Evolutionary conservation across 2,329 filamentous ascomycete genomes (phyloP).

Genomic region (Sporothrix globosa): DNA sequence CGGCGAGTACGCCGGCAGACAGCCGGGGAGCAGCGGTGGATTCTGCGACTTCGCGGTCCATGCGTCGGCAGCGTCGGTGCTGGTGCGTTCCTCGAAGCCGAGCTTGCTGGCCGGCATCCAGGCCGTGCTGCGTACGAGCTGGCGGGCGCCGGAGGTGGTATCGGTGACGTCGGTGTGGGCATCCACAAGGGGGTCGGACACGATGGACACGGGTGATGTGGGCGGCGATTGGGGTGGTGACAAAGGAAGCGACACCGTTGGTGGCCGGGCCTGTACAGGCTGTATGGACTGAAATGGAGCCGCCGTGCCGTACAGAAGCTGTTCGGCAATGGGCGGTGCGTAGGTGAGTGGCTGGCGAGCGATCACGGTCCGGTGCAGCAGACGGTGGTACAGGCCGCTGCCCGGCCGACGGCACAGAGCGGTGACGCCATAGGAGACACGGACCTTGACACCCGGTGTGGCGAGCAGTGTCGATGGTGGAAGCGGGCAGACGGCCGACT

Average conservation of each 20-base stretch:
- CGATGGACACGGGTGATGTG: background rate
- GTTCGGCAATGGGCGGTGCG: slow-evolving; percentile 15
- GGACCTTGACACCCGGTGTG: background rate
- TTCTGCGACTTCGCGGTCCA: background rate
- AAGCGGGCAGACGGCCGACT: slow-evolving; percentile 15
- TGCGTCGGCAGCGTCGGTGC: background rate
- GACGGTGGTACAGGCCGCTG: slow-evolving; percentile 15
- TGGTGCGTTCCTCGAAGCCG: background rate
- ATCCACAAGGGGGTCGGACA: background rate
- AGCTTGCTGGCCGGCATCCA: slow-evolving; percentile 15
- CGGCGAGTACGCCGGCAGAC: slow-evolving; percentile 31
- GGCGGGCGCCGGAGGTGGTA: background rate
- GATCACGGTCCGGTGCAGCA: background rate
- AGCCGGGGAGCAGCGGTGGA: background rate
- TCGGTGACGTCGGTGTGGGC: background rate
- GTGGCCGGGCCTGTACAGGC: too few species aligned
- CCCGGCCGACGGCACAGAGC: slow-evolving; percentile 20
- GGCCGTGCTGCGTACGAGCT: slow-evolving; percentile 26
- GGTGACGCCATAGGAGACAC: slow-evolving; percentile 27
- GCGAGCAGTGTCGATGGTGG: slow-evolving; percentile 26
- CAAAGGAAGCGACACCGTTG: too few species aligned
- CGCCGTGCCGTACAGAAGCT: slow-evolving; percentile 10
- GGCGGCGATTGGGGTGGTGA: background rate
- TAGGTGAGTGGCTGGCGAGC: background rate
- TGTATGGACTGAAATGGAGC: background rate